phyloP scores from a whole-genome alignment of 78 protist genomes.

The Acrasis kona region DNA sequence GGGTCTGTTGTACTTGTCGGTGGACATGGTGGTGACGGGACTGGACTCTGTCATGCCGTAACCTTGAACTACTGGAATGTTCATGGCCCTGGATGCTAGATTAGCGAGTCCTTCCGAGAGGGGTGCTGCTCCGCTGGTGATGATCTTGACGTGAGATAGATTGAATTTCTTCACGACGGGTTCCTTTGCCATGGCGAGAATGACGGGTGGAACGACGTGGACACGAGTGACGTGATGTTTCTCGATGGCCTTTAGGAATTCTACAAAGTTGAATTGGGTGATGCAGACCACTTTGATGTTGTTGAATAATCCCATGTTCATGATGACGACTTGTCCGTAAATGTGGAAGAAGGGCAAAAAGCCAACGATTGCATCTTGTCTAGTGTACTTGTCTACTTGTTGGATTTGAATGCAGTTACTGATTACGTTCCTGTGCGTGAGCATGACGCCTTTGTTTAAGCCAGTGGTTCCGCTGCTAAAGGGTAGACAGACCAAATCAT shows the following conservation, averaged over 20 bases:
- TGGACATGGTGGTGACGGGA: constrained; percentile 29
- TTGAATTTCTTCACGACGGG: constrained; percentile 56
- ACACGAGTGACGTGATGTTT: constrained; percentile 14
- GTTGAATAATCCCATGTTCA: neutral
- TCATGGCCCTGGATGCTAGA: neutral
- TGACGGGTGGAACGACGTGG: constrained; percentile 72
- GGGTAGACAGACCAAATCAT: constrained; percentile 12
- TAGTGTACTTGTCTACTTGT: neutral
- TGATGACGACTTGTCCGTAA: constrained; percentile 31
- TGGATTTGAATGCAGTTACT: constrained; percentile 53
- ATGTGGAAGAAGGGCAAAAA: constrained; percentile 70
- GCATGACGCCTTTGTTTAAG: constrained; percentile 68
- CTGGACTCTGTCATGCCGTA: constrained; percentile 79
- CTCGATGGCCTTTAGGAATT: constrained; percentile 30
- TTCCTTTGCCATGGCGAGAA: constrained; percentile 61
- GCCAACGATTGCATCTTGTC: constrained; percentile 25
- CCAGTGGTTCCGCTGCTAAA: constrained; percentile 79
- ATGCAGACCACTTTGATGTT: constrained; percentile 9
- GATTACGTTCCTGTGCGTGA: constrained; percentile 60
- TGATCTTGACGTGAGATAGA: constrained; percentile 20
- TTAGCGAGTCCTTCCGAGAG: constrained; percentile 11
- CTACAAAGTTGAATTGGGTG: constrained; percentile 50
- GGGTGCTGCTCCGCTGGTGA: constrained; percentile 80
- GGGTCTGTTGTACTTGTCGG: neutral
- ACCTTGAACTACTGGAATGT: constrained; percentile 39